Conservation (phyloP, 108 stramenopile species). For the Cyclotella choctawhatcheeana region DNA sequence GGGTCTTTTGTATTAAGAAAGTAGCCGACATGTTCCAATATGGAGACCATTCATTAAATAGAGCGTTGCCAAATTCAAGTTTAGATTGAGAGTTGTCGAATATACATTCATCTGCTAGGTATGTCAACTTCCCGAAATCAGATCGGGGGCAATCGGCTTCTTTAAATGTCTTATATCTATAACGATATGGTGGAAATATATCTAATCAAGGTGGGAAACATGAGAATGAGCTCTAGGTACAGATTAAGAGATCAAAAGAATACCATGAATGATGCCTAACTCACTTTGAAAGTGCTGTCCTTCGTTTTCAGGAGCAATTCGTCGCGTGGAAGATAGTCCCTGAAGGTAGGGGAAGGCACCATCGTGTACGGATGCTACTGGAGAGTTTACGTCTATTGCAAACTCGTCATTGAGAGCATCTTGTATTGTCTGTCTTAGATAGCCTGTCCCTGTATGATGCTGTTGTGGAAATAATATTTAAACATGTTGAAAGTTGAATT, state of each 20-base stretch:
- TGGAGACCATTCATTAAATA: slow-evolving; percentile 22
- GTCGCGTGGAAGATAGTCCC: slow-evolving; percentile 2
- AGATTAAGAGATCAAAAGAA: too few species aligned
- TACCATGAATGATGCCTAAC: too few species aligned
- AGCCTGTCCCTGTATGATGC: slow-evolving; percentile 40
- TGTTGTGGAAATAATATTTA: neutral
- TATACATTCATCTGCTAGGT: slow-evolving; percentile 32
- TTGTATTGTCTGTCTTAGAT: slow-evolving; percentile 24
- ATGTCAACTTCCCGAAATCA: slow-evolving; percentile 2
- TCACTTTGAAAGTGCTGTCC: slow-evolving; percentile 38
- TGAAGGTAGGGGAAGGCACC: slow-evolving; percentile 6
- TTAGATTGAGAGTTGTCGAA: neutral
- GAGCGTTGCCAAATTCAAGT: slow-evolving; percentile 11
- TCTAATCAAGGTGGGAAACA: too few species aligned
- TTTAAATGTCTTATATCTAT: neutral
- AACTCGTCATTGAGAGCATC: slow-evolving; percentile 23
- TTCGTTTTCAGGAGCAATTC: slow-evolving; percentile 18
- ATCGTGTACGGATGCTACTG: slow-evolving; percentile 28
- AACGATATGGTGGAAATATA: slow-evolving; percentile 20
- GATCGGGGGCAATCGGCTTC: neutral
- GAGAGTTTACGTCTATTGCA: slow-evolving; percentile 2
- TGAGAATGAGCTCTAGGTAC: too few species aligned
- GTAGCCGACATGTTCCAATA: slow-evolving; percentile 31
- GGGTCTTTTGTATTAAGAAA: slow-evolving; percentile 38
- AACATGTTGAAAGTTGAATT: too few species aligned